Evolutionary conservation across 495 filamentous ascomycete species (phyloP).

Genomic region (Podospora pseudocomata): DNA sequence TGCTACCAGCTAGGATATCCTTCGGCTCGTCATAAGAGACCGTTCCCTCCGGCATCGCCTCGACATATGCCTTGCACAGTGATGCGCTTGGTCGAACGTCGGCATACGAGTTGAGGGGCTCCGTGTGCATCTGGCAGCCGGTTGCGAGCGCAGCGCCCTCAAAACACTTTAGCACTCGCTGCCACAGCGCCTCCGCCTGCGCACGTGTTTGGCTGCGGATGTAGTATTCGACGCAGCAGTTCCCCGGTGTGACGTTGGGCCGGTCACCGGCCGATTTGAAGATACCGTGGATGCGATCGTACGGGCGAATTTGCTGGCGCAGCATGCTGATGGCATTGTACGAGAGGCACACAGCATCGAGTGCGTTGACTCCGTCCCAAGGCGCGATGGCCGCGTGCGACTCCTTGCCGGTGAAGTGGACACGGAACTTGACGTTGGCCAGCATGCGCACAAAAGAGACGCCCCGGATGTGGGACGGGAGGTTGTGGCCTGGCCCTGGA

Average conservation of each 20-base stretch:
- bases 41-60: slow-evolving; percentile 45
- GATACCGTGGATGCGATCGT: slow-evolving; percentile 35
- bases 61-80: slow-evolving; percentile 50
- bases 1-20: slow-evolving; percentile 43
- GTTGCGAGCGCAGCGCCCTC: slow-evolving; percentile 55
- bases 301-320: slow-evolving; percentile 54
- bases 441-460: slow-evolving; percentile 46
- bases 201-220: slow-evolving; percentile 46
- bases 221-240: slow-evolving; percentile 54
- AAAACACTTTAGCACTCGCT: slow-evolving; percentile 52
- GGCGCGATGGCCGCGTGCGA: slow-evolving; percentile 59
- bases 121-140: slow-evolving; percentile 49
- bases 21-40: slow-evolving; percentile 38
- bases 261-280: slow-evolving; percentile 28
- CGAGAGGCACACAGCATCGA: slow-evolving; percentile 58
- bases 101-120: slow-evolving; percentile 50
- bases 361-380: slow-evolving; percentile 62
- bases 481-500: slow-evolving; percentile 40
- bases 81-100: slow-evolving; percentile 48
- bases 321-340: slow-evolving; percentile 62
- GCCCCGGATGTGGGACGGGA: slow-evolving; percentile 22
- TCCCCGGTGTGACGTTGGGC: slow-evolving; percentile 51
- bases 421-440: slow-evolving; percentile 50
- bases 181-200: slow-evolving; percentile 45
- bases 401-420: slow-evolving; percentile 46